Conservation (phyloP, 371 early-diverging fungal genomes). For the Zychaea mexicana region DNA sequence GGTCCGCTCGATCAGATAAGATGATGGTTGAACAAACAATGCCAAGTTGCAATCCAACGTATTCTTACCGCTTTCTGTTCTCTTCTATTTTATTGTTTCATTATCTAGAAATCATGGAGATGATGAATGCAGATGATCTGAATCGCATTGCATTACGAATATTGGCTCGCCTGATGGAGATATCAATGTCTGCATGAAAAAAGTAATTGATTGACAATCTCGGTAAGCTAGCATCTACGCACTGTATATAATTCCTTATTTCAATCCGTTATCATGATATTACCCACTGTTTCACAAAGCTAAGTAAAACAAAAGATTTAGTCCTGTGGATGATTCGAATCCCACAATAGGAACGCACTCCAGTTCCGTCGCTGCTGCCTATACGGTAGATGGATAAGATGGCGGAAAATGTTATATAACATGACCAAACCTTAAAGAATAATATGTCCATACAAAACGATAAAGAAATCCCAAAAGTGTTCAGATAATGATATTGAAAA, state of each 20-base stretch:
- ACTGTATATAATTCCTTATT: not conserved
- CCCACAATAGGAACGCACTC: too few relatives aligned
- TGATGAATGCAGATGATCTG: conserved; percentile 12
- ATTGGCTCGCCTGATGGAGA: conserved; percentile 13
- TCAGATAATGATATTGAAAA: not conserved
- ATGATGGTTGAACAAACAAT: not conserved
- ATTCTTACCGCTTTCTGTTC: not conserved
- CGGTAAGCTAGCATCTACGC: too few relatives aligned
- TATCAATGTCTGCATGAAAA: conserved; percentile 1
- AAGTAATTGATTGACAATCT: not conserved
- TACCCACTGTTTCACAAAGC: not conserved
- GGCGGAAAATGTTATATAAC: too few relatives aligned
- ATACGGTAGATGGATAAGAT: too few relatives aligned
- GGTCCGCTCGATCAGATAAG: conserved; percentile 22
- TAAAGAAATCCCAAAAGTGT: too few relatives aligned
- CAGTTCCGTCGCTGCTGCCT: too few relatives aligned
- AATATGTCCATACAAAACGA: too few relatives aligned
- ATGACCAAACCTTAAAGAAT: too few relatives aligned
- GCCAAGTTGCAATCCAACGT: too few relatives aligned
- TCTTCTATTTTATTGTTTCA: not conserved
- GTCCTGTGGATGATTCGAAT: not conserved
- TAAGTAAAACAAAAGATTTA: not conserved
- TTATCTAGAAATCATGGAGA: conserved; percentile 12
- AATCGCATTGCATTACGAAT: conserved; percentile 15
- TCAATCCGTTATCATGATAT: not conserved